Evolutionary conservation across 202 grass and related monocot species (phyloP).

Genomic region (Elaeis oleifera): DNA sequence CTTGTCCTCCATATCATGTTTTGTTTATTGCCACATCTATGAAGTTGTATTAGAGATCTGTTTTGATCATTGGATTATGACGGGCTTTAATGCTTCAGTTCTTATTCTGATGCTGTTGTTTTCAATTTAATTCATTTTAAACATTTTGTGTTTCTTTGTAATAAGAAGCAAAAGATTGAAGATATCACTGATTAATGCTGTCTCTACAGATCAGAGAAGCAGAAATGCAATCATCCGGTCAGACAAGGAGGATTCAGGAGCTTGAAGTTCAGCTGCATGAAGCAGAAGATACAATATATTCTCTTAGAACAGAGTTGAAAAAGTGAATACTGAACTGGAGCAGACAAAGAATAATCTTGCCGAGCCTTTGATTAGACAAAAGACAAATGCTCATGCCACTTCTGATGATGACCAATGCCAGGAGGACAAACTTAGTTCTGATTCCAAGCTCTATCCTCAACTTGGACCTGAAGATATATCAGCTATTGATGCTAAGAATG

Average conservation of each 20-base stretch:
- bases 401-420: slow-evolving; percentile 18
- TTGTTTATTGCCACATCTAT: too few relatives aligned
- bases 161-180: too few relatives aligned
- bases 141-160: too few relatives aligned
- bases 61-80: too few relatives aligned
- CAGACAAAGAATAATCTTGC: slow-evolving; percentile 35
- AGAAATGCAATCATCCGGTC: slow-evolving; percentile 28
- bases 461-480: slow-evolving; percentile 17
- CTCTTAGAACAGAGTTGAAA: slow-evolving; percentile 47
- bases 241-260: slow-evolving; percentile 42
- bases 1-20: too few relatives aligned
- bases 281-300: slow-evolving; percentile 32
- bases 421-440: slow-evolving; percentile 19
- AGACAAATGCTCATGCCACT: slow-evolving; percentile 19
- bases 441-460: slow-evolving; percentile 24
- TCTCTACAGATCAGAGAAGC: slow-evolving; percentile 48
- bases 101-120: too few relatives aligned
- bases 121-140: too few relatives aligned
- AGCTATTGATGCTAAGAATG: slow-evolving; percentile 24
- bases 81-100: too few relatives aligned
- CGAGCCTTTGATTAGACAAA: slow-evolving; percentile 17
- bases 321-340: slow-evolving; percentile 41
- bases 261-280: slow-evolving; percentile 46
- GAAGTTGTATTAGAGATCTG: too few relatives aligned
- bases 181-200: too few relatives aligned